Base-by-base conservation (phyloP, 2,329 filamentous ascomycete species). In the Mollisiaceae sp. region DNA sequence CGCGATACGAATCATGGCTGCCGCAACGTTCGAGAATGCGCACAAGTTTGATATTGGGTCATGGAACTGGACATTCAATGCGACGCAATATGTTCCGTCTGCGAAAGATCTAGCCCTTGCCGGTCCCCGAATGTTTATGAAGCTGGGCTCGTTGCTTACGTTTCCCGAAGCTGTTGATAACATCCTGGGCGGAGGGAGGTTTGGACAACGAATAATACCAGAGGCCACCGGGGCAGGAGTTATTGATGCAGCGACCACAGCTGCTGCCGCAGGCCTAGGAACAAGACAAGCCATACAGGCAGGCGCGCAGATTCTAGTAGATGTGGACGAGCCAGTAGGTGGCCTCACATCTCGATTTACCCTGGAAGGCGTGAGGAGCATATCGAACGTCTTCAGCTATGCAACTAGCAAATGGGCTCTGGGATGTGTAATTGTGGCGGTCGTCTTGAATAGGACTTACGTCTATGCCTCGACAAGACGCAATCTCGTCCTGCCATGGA, bases 361-460 rank as follows among this genome's bases (percentile, higher is more conserved):
- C 6, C 76, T 87, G 69, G 87, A 89, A 70, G 80, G 86, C 27
- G 81, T 83, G 1, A 87, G 89, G 75, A 93, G 91, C 52, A 83
- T 97, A 52, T 91, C 92, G 54, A 93, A 92, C 67, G 88, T 98
- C 65, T 94, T 98, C 78, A 91, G 89, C 72, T 99, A 98, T 78
- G 84, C 93, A 52, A 96, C 92, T 1, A 96, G 92, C 78, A 91
- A 91, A 78, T 98, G 95, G 95, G 94, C 94, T 0, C 81, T 98
- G 65, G 89, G 90, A 60, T 97, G 93, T 73, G 89, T 98, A 72
- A 87, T 89, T 43, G 91, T 94, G 83, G 93, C 93, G 24, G 86
- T 98, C 65, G 81, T 97, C 65, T 82, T 98, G 27, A 98, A 98
- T 76, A 88, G 95, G 64, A 96, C 95, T 8, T 90, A 94, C 65